Evolutionary conservation across 225 moss, liverwort and hornwort genomes (phyloP).

Genomic region (Ulota crispa): DNA sequence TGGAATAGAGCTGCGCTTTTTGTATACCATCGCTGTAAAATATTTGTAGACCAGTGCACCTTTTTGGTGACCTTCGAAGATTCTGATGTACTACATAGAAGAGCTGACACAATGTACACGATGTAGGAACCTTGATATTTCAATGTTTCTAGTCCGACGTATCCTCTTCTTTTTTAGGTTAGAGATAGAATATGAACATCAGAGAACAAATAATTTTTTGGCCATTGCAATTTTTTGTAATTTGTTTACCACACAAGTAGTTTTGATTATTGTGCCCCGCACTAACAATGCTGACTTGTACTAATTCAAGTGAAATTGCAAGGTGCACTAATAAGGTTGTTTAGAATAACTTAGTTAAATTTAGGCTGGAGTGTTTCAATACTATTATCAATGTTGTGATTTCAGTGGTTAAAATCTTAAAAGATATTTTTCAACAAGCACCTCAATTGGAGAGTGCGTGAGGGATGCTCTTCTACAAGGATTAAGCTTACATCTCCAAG

Average conservation of each 20-base stretch:
- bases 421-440: too few relatives aligned
- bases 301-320: too few relatives aligned
- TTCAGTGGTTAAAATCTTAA: too few relatives aligned
- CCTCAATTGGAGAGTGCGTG: too few relatives aligned
- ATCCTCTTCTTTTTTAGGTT: neutral
- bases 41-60: slow-evolving; percentile 20
- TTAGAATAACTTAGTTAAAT: too few relatives aligned
- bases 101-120: slow-evolving; percentile 9
- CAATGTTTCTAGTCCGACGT: neutral
- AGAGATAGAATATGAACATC: neutral
- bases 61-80: slow-evolving; percentile 2
- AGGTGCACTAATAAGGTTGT: too few relatives aligned
- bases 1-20: slow-evolving; percentile 12
- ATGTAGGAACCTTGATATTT: slow-evolving; percentile 6
- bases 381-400: too few relatives aligned
- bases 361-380: too few relatives aligned
- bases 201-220: neutral
- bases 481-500: too few relatives aligned
- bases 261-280: too few relatives aligned
- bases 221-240: neutral
- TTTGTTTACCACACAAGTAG: neutral
- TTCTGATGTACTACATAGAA: slow-evolving; percentile 17
- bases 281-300: too few relatives aligned
- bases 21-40: slow-evolving; percentile 28
- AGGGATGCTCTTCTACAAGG: too few relatives aligned